Conservation (phyloP, 1,139 yeast species). For the Taiozyma sp. region DNA sequence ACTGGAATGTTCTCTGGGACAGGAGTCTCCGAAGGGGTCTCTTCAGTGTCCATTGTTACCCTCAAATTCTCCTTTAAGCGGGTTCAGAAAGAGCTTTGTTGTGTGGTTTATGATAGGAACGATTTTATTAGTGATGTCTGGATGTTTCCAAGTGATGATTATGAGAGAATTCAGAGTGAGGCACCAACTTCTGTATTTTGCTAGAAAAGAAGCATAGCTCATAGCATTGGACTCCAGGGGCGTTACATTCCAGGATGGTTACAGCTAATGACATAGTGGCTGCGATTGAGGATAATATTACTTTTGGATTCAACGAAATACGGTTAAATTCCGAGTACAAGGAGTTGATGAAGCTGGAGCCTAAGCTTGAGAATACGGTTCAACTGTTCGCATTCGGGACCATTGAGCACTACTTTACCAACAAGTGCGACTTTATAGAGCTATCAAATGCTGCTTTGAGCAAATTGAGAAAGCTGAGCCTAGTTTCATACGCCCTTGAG, state of each 20-base stretch:
- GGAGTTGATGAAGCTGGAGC: constrained; percentile 4
- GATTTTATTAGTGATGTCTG: background rate
- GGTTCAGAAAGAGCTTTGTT: background rate
- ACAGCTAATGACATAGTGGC: background rate
- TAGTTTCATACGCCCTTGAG: constrained; percentile 22
- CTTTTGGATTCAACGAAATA: constrained; percentile 21
- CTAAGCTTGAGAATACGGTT: constrained; percentile 19
- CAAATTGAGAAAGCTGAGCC: constrained; percentile 28
- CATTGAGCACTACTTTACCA: constrained; percentile 20
- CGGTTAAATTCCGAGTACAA: constrained; percentile 7
- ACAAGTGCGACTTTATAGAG: constrained; percentile 11
- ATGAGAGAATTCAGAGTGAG: background rate
- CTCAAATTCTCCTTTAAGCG: background rate
- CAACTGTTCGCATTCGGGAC: constrained; percentile 31
- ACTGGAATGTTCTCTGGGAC: background rate
- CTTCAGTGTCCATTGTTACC: background rate
- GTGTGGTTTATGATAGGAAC: background rate
- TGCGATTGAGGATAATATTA: constrained; percentile 11
- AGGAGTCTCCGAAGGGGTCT: background rate
- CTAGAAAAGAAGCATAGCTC: background rate
- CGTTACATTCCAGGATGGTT: background rate
- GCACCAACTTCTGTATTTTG: background rate
- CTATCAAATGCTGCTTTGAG: constrained; percentile 20
- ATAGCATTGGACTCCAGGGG: background rate
- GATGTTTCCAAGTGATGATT: background rate